Evolutionary conservation across 176 grass and related monocot species (phyloP).

Genomic region (Tillandsia leiboldiana): DNA sequence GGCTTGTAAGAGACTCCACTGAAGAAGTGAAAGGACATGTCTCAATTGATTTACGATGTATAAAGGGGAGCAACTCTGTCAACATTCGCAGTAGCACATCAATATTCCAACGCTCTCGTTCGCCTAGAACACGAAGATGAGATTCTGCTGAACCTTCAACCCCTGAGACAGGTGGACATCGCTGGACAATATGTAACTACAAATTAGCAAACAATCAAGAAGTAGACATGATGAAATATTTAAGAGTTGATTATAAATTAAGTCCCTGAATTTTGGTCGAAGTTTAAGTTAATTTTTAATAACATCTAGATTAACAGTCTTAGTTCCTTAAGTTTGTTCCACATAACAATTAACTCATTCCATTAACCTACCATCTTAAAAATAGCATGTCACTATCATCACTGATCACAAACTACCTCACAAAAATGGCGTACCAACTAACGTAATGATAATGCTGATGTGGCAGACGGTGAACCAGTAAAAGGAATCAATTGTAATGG

Average conservation of each 20-base stretch:
- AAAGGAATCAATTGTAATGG: too few relatives aligned
- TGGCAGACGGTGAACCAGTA: too few relatives aligned
- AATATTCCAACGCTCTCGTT: constrained; percentile 92
- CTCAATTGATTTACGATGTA: constrained; percentile 65
- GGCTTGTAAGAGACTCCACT: constrained; percentile 21
- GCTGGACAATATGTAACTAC: constrained; percentile 38
- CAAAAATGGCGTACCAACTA: too few relatives aligned
- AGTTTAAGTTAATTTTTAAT: too few relatives aligned
- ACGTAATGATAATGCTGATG: too few relatives aligned
- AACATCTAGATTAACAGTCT: too few relatives aligned
- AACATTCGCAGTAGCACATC: constrained; percentile 79
- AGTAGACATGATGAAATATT: constrained; percentile 15
- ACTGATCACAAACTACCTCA: too few relatives aligned
- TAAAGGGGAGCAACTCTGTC: constrained; percentile 72
- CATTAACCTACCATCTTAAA: too few relatives aligned
- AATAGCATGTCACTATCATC: too few relatives aligned
- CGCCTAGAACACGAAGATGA: constrained; percentile 70
- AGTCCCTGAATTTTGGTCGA: too few relatives aligned
- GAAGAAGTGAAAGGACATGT: constrained; percentile 53
- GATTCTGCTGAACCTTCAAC: constrained; percentile 89
- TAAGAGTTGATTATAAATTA: neutral
- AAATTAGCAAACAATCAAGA: constrained; percentile 22
- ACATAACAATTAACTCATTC: too few relatives aligned
- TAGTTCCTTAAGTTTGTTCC: too few relatives aligned
- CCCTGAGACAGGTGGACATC: constrained; percentile 84